Conservation (phyloP, 352 stramenopile species). For the Phytophthora tubulina region DNA sequence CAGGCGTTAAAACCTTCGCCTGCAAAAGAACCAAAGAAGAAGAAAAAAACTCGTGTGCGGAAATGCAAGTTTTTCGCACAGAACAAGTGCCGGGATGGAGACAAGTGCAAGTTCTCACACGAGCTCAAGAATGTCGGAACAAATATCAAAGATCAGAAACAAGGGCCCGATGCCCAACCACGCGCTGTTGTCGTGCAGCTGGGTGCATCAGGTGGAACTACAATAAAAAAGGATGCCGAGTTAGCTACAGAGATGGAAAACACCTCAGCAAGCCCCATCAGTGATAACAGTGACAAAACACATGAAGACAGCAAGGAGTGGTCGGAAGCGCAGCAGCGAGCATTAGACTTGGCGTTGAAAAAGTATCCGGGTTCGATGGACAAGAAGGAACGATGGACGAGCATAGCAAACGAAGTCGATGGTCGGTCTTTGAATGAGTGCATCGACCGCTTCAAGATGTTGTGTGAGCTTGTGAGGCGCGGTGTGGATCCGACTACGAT, state of each 20-base stretch:
- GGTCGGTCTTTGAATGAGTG: conserved; percentile 82
- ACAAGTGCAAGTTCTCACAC: conserved; percentile 76
- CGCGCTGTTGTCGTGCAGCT: conserved; percentile 35
- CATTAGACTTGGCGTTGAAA: conserved; percentile 74
- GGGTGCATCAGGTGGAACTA: conserved; percentile 9
- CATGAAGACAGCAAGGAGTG: conserved; percentile 48
- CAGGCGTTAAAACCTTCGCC: conserved; percentile 4
- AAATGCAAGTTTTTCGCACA: conserved; percentile 67
- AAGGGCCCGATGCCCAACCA: background rate
- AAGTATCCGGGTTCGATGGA: conserved; percentile 79
- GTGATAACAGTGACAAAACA: conserved; percentile 2
- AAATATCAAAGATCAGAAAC: conserved; percentile 8
- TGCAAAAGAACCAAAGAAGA: conserved; percentile 26
- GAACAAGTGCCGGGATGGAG: conserved; percentile 58
- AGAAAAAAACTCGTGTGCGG: conserved; percentile 36
- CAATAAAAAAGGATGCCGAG: background rate
- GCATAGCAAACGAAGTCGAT: conserved; percentile 72
- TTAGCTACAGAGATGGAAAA: background rate
- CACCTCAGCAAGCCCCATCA: background rate
- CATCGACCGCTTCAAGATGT: conserved; percentile 81
- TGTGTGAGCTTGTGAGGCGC: conserved; percentile 61
- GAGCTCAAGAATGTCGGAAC: conserved; percentile 29
- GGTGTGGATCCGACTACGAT: conserved; percentile 31
- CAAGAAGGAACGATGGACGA: conserved; percentile 73
- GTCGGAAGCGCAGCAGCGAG: conserved; percentile 71